Conservation (phyloP, 2,329 filamentous ascomycete species). For the Leptosphaerulina australis region DNA sequence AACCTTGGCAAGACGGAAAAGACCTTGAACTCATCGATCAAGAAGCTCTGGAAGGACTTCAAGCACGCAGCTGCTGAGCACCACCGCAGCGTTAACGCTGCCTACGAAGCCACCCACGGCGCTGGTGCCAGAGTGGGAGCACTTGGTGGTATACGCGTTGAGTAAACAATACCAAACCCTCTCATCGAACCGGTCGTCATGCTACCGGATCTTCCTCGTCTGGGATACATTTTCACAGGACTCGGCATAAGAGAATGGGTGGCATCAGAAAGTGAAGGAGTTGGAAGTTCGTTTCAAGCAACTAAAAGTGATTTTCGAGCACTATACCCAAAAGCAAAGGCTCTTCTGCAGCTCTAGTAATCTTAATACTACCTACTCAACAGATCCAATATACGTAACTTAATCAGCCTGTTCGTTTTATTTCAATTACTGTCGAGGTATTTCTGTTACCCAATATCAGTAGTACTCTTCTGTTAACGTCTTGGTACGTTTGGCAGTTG, state of each 20-base stretch:
- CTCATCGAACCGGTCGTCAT: too few relatives aligned
- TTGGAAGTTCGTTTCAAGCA: not conserved
- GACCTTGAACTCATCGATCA: conserved; percentile 31
- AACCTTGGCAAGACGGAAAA: conserved; percentile 27
- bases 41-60: conserved; percentile 38
- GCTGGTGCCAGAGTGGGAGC: conserved; percentile 5
- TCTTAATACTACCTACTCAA: too few relatives aligned
- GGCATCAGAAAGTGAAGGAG: not conserved
- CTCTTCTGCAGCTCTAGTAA: not conserved
- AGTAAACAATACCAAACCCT: not conserved
- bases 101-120: conserved; percentile 36
- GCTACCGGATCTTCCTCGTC: too few relatives aligned
- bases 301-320: conserved; percentile 11
- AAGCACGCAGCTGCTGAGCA: conserved; percentile 39
- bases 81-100: conserved; percentile 39
- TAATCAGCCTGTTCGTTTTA: too few relatives aligned
- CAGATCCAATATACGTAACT: too few relatives aligned
- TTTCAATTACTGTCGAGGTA: too few relatives aligned
- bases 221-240: not conserved
- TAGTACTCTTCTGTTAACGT: too few relatives aligned
- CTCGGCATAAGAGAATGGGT: not conserved
- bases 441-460: too few relatives aligned
- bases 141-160: not conserved
- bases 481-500: too few relatives aligned
- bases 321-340: conserved; percentile 13